Evolutionary conservation across 768 basidiomycete genomes (phyloP).

Genomic region (Boletus eberwhitei): DNA sequence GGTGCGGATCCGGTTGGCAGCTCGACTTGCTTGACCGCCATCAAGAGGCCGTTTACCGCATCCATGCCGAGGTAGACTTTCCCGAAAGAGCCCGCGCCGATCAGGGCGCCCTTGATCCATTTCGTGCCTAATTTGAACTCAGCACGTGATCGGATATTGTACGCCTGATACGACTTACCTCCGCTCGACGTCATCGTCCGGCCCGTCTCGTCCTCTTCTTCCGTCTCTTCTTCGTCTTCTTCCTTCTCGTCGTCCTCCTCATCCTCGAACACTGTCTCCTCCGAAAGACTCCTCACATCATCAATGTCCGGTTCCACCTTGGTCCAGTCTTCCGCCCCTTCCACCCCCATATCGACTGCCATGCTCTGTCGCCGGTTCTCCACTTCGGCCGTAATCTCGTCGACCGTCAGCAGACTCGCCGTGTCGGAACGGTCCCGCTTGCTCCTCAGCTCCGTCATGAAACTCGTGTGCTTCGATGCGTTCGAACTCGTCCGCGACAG

Average conservation of each 20-base stretch:
- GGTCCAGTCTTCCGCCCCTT: constrained; percentile 68
- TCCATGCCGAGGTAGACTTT: constrained; percentile 97
- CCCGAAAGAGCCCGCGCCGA: constrained; percentile 92
- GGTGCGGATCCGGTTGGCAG: constrained; percentile 78
- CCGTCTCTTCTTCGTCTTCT: constrained; percentile 45
- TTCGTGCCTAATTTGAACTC: constrained; percentile 60
- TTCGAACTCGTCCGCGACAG: constrained; percentile 46
- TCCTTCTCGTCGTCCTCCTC: constrained; percentile 48
- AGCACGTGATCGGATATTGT: neutral
- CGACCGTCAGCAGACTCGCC: constrained; percentile 89
- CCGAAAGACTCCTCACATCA: constrained; percentile 45
- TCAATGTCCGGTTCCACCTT: constrained; percentile 56
- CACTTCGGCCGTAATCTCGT: constrained; percentile 96
- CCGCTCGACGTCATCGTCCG: constrained; percentile 54
- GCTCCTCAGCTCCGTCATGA: constrained; percentile 76
- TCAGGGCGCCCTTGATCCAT: constrained; percentile 96
- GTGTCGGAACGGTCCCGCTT: constrained; percentile 85
- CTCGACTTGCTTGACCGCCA: constrained; percentile 98
- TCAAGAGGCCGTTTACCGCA: constrained; percentile 81
- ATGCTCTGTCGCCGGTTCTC: constrained; percentile 61
- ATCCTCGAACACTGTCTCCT: constrained; percentile 45
- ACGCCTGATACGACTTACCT: constrained; percentile 35
- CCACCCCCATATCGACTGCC: constrained; percentile 42
- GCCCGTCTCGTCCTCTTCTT: constrained; percentile 49
- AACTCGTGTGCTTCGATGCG: constrained; percentile 65